Base-by-base conservation (phyloP, 202 grass and related monocot species). In the Miscanthus sacchariflorus region DNA sequence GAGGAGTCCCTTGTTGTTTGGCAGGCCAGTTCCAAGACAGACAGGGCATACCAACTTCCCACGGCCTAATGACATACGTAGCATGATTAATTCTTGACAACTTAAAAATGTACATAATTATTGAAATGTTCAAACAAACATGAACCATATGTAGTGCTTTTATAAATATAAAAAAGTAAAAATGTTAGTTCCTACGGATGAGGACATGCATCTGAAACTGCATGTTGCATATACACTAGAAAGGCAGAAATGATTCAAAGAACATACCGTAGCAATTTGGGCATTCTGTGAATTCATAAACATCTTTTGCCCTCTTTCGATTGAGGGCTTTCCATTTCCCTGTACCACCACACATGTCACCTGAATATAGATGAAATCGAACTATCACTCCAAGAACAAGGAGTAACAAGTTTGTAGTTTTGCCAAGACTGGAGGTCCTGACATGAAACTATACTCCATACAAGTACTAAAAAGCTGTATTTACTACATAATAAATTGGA, bases 281-380 rank as follows among this genome's bases (percentile, higher is more conserved):
- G 71, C 97, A 99, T 49, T 99, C 97, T 4, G 97, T 97, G 43
- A 99, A 99, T 86, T 92, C 88, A 52, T 99, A 97, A 12, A 99
- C 91, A 92, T 99, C 97, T 88, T 99, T 99, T 73, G 97, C 97
- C 76, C 97, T 90, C 72, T 99, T 99, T 72, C 97, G 88, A 35
- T 99, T 99, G 28, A 99, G 97, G 75, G 97, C 97, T 75, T 99
- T 99, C 97, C 97, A 99, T 91, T 97, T 99, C 33, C 97, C 97
- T 48, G 97, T 99, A 81, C 94, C 97, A 2, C 97, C 94, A 76
- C 94, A 99, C 97, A 96, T 99, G 80, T 99, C 97, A 91, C 97
- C 97, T 99, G 80, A 36, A 83, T 85, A 2, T 28, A 90, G 48
- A 66, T 70, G 28, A 56, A 91, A 77, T 14, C 52, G 13, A 84